Evolutionary conservation across 1,139 yeast species (phyloP), one percentile per base, ranked within the genome.

Genomic region (Kodamaea fungicola): DNA sequence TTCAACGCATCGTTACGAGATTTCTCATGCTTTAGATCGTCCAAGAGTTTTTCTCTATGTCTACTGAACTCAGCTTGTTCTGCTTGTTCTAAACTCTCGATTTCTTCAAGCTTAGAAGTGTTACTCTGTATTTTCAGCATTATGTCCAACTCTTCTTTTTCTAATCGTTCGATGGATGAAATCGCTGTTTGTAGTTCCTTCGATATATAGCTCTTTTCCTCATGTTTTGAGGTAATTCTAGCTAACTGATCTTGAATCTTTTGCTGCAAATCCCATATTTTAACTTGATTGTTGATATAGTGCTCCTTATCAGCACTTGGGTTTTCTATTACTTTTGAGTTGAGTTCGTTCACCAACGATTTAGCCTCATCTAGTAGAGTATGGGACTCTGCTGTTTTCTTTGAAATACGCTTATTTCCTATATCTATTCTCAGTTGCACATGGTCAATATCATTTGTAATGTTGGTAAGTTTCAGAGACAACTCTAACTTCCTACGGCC

Each of bases 151-250:
- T 76, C 64, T 37, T 73, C 76, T 1, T 51, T 48, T 3, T 61
- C 57, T 0, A 85, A 75, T 10, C 80, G 87, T 6, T 57, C 59
- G 0, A 78, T 74, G 0, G 90, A 75, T 6, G 63, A 59, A 2
- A 66, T 54, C 0, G 94, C 87, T 42, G 80, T 76, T 34, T 69
- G 70, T 38, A 80, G 76, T 56, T 89, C 95, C 28, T 67, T 67
- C 7, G 67, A 60, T 78, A 84, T 83, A 54, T 85, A 88, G 37
- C 67, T 75, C 40, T 71, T 76, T 49, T 88, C 96, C 25, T 70
- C 54, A 39, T 57, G 48, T 60, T 67, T 52, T 56, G 70, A 39
- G 51, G 67, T 38, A 43, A 62, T 53, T 53, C 61, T 50, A 55
- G 66, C 37, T 51, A 67, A 42, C 60, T 65, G 41, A 45, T 66